A percentile compares a stretch with the other conserved stretches of the same genome.
These are phyloP conservation scores for Dichotomocladium elegans DNA, from an alignment of 371 early-diverging fungal species.

Conservation along the genomic window DNA sequence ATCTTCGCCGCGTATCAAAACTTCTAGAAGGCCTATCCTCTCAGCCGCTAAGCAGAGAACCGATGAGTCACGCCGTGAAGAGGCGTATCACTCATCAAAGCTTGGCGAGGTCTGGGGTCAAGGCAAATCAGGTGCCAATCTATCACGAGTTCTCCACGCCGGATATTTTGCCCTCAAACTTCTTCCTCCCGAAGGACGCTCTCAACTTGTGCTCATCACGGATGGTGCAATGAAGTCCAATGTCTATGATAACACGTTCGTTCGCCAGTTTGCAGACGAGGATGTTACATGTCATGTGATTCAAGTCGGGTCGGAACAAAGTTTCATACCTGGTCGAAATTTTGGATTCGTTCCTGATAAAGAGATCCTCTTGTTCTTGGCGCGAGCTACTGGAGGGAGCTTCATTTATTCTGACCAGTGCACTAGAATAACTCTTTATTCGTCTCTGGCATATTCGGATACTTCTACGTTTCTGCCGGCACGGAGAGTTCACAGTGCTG, in stretches of 20 bases:
- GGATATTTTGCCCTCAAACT: conserved; percentile 71
- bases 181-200: conserved; percentile 65
- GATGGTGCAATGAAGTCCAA: conserved; percentile 83
- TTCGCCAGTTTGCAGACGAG: conserved; percentile 60
- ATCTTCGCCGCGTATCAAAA: not conserved
- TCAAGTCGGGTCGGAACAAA: conserved; percentile 78
- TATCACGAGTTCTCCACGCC: conserved; percentile 66
- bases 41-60: no score
- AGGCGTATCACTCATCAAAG: conserved; percentile 25
- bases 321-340: conserved; percentile 73
- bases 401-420: conserved; percentile 80
- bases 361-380: conserved; percentile 79
- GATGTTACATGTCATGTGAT: conserved; percentile 78
- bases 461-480: not conserved
- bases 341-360: conserved; percentile 90
- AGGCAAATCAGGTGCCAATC: conserved; percentile 55
- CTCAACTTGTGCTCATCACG: conserved; percentile 77
- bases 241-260: conserved; percentile 50
- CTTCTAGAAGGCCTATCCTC: not conserved
- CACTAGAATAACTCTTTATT: conserved; percentile 3
- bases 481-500: not conserved
- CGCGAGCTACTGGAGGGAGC: conserved; percentile 76
- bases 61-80: not conserved
- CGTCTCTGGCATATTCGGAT: not conserved
- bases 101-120: conserved; percentile 62